Base-by-base conservation (phyloP, 2,329 filamentous ascomycete genomes). In the Pseudogymnoascus sp. region DNA sequence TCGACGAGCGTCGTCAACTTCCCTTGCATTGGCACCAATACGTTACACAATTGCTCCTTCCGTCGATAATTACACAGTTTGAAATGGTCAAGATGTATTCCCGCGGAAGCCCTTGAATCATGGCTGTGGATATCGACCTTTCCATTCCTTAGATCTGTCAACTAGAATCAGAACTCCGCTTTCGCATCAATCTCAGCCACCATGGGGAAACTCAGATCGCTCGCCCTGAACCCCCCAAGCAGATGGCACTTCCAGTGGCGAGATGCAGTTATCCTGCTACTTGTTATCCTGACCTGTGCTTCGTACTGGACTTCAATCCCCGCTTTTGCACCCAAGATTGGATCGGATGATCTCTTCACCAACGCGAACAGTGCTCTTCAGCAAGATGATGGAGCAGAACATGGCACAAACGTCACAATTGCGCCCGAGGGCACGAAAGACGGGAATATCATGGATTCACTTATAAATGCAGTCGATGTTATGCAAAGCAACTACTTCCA, bases 401-500 rank as follows among this genome's bases (percentile, higher is more conserved):
- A 52, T 16, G 45, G 14, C 2, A 6, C 4, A 6, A 52, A 29
- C 7, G 1, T 52, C 16, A 16, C 45, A 66, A 49, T 33, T 58
- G 19, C 64, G 66, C 23, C 61, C 59, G 16, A 43, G 66, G 60
- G 63, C 31, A 41, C 61, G 6, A 23, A 33, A 35, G 21, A 49
- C 3, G 14, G 14, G 16, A 45, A 62, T 31, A 66, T 65, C 4
- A 61, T 71, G 23, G 64, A 65, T 14, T 65, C 66, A 33, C 61
- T 73, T 38, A 63, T 89, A 55, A 74, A 81, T 59, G 88, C 90
- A 5, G 79, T 97, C 66, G 80, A 85, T 52, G 84, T 88, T 5
- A 85, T 97, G 80, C 92, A 97, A 73, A 79, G 83, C 61, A 78
- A 81, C 26, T 96, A 91, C 75, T 97, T 94, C 72, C 81, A 86